Evolutionary conservation across 2,329 filamentous ascomycete species (phyloP), one percentile per base, ranked within the genome.

Genomic region (Pyrenophora seminiperda): DNA sequence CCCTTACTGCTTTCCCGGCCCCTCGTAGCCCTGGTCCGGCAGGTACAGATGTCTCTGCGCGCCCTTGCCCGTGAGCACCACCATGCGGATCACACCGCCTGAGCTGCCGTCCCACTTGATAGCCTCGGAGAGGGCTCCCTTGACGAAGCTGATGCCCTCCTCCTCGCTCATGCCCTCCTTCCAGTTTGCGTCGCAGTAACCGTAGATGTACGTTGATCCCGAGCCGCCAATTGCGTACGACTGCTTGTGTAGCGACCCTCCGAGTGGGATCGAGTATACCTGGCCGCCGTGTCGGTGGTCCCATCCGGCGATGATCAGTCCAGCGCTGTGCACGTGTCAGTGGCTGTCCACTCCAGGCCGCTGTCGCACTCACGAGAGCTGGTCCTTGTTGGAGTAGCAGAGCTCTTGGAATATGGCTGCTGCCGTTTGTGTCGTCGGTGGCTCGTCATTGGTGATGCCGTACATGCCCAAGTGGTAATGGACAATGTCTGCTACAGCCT

Each of bases 51-150:
- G 94, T 77, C 94, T 85, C 76, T 94, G 86, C 5, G 93, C 92
- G 29, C 94, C 94, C 71, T 89, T 85, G 67, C 86, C 86, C 56
- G 93, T 99, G 76, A 99, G 78, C 52, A 99, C 94, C 56, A 97
- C 93, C 90, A 99, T 91, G 65, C 94, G 86, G 69, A 99, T 99
- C 53, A 99, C 94, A 78, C 94, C 94, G 61, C 94, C 94, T 3
- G 94, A 97, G 80, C 92, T 97, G 59, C 94, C 94, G 73, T 99
- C 94, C 94, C 94, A 99, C 79, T 96, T 96, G 83, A 99, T 97
- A 13, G 94, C 94, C 81, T 99, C 93, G 68, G 85, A 81, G 71
- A 99, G 79, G 24, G 94, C 87, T 39, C 86, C 88, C 79, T 96
- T 97, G 73, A 99, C 94, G 68, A 99, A 99, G 32, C 86, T 77